Evolutionary conservation across 345 rosid species (phyloP).

Genomic region (Balakata baccata): DNA sequence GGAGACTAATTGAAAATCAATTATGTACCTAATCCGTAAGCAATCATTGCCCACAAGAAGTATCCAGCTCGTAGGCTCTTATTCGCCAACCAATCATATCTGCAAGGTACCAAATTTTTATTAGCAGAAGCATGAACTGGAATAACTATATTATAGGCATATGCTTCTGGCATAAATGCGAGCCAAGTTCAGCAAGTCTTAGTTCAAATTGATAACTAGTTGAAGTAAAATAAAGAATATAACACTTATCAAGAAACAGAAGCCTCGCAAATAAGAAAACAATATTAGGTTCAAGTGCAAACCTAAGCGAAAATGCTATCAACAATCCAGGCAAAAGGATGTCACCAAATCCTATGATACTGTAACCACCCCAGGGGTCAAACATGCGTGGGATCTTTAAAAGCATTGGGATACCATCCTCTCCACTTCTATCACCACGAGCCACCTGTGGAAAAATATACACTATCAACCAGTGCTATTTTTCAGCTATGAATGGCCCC

Average conservation of each 20-base stretch:
- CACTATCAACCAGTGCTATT: constrained; percentile 9
- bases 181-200: too few relatives aligned
- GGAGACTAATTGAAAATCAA: background rate
- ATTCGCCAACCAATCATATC: constrained; percentile 88
- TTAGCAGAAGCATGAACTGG: background rate
- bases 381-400: constrained; percentile 91
- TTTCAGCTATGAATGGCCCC: constrained; percentile 7
- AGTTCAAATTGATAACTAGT: too few relatives aligned
- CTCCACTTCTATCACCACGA: constrained; percentile 90
- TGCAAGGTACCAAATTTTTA: constrained; percentile 26
- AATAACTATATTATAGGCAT: too few relatives aligned
- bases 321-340: constrained; percentile 92
- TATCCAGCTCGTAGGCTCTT: constrained; percentile 84
- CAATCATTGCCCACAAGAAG: constrained; percentile 90
- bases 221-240: background rate
- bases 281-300: constrained; percentile 2
- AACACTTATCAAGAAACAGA: background rate
- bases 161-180: too few relatives aligned
- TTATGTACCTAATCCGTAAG: constrained; percentile 81
- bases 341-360: constrained; percentile 98
- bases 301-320: constrained; percentile 94
- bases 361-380: constrained; percentile 99
- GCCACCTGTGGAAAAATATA: constrained; percentile 61
- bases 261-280: background rate
- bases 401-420: constrained; percentile 98